Conservation (phyloP, 306 rosid genomes). For the Neltuma alba region DNA sequence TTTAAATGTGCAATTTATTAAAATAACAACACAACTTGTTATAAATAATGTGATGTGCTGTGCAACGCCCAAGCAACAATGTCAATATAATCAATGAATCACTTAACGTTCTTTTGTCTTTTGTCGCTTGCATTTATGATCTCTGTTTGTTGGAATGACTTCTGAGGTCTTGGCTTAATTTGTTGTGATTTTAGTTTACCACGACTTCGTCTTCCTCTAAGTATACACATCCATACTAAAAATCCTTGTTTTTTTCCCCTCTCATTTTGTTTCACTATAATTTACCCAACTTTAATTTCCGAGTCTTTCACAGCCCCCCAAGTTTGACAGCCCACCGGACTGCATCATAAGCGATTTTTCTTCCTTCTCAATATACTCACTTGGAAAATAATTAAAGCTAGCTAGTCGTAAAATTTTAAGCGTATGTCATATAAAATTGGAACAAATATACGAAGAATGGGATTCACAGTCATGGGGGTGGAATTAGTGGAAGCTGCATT, state of each 20-base stretch:
- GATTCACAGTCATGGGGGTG: background rate
- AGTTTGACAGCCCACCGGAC: background rate
- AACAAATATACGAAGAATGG: background rate
- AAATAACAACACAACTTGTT: too few relatives aligned
- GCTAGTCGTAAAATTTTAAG: background rate
- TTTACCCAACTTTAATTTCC: background rate
- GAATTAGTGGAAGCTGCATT: background rate
- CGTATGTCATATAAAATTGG: background rate
- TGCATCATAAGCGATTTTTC: background rate
- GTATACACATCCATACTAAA: too few relatives aligned
- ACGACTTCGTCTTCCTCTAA: too few relatives aligned
- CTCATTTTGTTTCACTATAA: too few relatives aligned
- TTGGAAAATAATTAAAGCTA: background rate
- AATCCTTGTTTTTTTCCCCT: too few relatives aligned
- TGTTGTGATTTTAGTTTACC: too few relatives aligned
- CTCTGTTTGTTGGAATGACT: background rate
- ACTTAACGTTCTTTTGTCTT: too few relatives aligned
- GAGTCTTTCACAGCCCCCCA: background rate
- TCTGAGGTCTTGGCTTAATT: background rate
- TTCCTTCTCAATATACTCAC: background rate
- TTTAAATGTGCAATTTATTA: too few relatives aligned
- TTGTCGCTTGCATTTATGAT: background rate
- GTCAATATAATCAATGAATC: background rate
- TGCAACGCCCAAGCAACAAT: background rate
- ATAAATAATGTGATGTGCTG: too few relatives aligned